Evolutionary conservation across 306 rosid species (phyloP).

Genomic region (Boehmeria nivea): DNA sequence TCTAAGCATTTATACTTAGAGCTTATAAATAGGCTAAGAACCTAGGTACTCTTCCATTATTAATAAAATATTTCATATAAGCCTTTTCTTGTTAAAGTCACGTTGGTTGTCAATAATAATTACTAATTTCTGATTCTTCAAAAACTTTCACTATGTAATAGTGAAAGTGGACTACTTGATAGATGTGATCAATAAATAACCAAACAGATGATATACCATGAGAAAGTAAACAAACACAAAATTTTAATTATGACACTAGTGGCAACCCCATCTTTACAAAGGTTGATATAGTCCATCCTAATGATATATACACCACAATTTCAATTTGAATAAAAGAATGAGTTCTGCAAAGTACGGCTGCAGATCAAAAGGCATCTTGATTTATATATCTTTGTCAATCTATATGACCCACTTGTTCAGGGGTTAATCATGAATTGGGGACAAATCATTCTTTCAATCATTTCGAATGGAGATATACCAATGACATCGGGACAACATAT

Average conservation of each 20-base stretch:
- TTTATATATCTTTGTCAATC: not conserved
- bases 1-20: too few relatives aligned
- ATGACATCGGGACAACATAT: not conserved
- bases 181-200: too few relatives aligned
- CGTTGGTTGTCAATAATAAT: too few relatives aligned
- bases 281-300: slow-evolving; percentile 17
- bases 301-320: slow-evolving; percentile 29
- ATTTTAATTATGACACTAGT: slow-evolving; percentile 1
- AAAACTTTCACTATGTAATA: too few relatives aligned
- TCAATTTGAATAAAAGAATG: slow-evolving; percentile 43
- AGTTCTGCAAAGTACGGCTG: slow-evolving; percentile 20
- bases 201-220: not conserved
- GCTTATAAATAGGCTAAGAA: too few relatives aligned
- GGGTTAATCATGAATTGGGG: slow-evolving; percentile 7
- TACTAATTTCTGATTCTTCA: too few relatives aligned
- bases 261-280: slow-evolving; percentile 12
- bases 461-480: slow-evolving; percentile 5
- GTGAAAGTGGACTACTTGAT: too few relatives aligned
- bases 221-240: not conserved
- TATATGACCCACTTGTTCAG: slow-evolving; percentile 9
- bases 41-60: too few relatives aligned
- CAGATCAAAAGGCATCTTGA: slow-evolving; percentile 24
- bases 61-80: too few relatives aligned
- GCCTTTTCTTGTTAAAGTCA: too few relatives aligned
- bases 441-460: not conserved